A percentile compares a stretch with the other conserved stretches of the same genome.
Conservation (phyloP, 768 basidiomycete genomes). For the Daedaleopsis nitida region DNA sequence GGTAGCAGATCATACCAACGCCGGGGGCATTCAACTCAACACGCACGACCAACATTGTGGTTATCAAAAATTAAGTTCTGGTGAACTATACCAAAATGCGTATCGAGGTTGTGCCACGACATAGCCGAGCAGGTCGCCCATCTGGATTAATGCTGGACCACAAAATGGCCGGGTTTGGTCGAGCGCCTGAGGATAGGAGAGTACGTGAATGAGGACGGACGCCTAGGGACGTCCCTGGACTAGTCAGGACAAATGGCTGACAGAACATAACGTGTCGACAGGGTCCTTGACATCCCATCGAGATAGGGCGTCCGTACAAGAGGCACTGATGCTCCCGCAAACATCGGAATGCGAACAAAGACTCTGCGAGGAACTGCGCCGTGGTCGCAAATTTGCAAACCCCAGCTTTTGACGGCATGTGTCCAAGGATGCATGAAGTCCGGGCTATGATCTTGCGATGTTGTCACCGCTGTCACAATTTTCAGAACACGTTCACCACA, state of each 20-base stretch:
- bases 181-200: no score
- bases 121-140: no score
- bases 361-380: neutral
- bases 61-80: no score
- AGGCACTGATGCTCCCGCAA: constrained; percentile 7
- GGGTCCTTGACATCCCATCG: neutral
- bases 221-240: neutral
- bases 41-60: no score
- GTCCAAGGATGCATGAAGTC: neutral
- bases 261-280: neutral
- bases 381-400: no score
- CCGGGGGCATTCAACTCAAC: no score
- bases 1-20: no score
- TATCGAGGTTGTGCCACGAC: no score
- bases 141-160: no score
- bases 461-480: neutral
- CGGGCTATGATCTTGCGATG: neutral
- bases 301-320: neutral
- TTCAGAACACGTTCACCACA: neutral
- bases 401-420: neutral
- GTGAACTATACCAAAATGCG: no score
- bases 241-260: neutral
- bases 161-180: no score
- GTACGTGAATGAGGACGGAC: no score
- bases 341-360: constrained; percentile 6